These are phyloP conservation scores for Hippophae rhamnoides DNA, from an alignment of 306 rosid genomes.

Conservation along the genomic window DNA sequence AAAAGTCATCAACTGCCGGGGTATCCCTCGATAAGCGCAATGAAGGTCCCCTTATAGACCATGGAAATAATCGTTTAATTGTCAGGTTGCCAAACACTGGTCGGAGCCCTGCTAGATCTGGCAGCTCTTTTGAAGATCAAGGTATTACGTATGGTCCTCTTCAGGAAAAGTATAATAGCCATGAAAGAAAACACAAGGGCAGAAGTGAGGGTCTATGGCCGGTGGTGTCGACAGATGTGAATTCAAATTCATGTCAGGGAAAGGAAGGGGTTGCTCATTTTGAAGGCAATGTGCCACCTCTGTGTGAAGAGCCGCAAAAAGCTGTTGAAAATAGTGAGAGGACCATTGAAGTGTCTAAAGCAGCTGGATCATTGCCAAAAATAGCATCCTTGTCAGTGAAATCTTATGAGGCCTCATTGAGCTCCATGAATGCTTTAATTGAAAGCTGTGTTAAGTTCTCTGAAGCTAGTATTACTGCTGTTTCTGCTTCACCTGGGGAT, in stretches of 20 bases:
- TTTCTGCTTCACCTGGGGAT: constrained; percentile 40
- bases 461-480: constrained; percentile 31
- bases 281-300: constrained; percentile 46
- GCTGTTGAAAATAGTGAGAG: constrained; percentile 34
- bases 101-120: constrained; percentile 47
- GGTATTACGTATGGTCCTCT: constrained; percentile 33
- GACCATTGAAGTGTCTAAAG: constrained; percentile 32
- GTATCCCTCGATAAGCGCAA: constrained; percentile 23
- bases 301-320: constrained; percentile 33
- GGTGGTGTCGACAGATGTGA: constrained; percentile 29
- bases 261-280: constrained; percentile 43
- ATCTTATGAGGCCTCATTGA: constrained; percentile 55
- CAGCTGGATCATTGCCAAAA: constrained; percentile 41
- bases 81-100: constrained; percentile 61
- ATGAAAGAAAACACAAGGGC: constrained; percentile 33
- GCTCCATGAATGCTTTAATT: constrained; percentile 66
- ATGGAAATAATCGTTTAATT: constrained; percentile 45
- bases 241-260: constrained; percentile 40
- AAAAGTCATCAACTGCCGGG: constrained; percentile 25
- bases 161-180: constrained; percentile 49
- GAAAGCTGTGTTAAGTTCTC: constrained; percentile 76
- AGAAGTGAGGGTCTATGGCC: constrained; percentile 26
- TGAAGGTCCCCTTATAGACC: constrained; percentile 41
- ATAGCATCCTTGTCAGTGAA: constrained; percentile 33
- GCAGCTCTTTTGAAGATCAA: constrained; percentile 47